Evolutionary conservation across 164 flowering plant genomes (phyloP).

Genomic region (Vitis rupestris): DNA sequence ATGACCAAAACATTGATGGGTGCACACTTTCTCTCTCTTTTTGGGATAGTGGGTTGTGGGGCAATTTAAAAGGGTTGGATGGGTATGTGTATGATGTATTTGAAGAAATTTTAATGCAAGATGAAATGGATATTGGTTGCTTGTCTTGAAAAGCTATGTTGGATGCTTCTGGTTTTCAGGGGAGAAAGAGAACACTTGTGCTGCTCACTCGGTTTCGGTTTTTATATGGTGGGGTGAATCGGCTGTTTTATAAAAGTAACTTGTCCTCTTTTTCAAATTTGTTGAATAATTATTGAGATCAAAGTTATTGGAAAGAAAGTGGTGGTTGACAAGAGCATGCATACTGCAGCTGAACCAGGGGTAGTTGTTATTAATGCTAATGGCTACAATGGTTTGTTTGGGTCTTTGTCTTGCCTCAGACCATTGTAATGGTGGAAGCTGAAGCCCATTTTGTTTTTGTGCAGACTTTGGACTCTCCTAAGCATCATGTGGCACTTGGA

Average conservation of each 20-base stretch:
- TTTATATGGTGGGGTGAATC: neutral
- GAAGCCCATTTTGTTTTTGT: no score
- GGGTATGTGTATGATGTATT: constrained; percentile 17
- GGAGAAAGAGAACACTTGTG: neutral
- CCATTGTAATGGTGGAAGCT: no score
- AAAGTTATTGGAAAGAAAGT: neutral
- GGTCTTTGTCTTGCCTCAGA: no score
- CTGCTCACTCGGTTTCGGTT: neutral
- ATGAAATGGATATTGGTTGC: constrained; percentile 18
- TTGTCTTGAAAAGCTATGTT: constrained; percentile 15
- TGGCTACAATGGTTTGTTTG: no score
- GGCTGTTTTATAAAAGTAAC: neutral
- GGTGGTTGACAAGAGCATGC: constrained; percentile 10
- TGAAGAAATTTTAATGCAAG: constrained; percentile 19
- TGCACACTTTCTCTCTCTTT: constrained; percentile 1
- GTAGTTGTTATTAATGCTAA: no score
- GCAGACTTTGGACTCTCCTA: no score
- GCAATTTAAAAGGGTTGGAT: constrained; percentile 20
- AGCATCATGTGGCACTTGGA: no score
- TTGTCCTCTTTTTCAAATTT: constrained; percentile 1
- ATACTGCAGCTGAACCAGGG: no score
- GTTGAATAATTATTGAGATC: constrained; percentile 1
- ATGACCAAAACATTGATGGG: constrained; percentile 22
- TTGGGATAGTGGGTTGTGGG: constrained; percentile 24
- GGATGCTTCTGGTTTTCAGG: constrained; percentile 14